Conservation (phyloP, 305 asterid species). For the Salvia sclarea region DNA sequence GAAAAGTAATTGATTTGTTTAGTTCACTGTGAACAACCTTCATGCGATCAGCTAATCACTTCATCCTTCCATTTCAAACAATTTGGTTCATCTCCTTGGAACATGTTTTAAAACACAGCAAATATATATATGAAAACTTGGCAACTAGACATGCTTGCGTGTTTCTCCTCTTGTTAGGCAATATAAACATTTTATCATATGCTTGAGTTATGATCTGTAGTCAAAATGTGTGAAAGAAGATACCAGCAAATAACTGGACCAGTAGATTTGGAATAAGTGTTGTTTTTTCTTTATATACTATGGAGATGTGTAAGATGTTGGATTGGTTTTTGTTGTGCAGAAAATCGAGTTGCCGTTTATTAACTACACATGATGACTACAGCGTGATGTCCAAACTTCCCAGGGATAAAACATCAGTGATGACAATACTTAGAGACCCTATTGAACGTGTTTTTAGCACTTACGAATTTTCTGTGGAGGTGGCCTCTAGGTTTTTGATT, state of each 20-base stretch:
- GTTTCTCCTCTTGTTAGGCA: slow-evolving; percentile 10
- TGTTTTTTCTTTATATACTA: neutral
- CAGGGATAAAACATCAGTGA: slow-evolving; percentile 71
- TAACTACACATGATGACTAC: slow-evolving; percentile 94
- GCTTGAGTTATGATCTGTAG: neutral
- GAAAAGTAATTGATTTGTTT: slow-evolving; percentile 11
- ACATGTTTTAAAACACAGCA: slow-evolving; percentile 5
- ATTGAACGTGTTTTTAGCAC: slow-evolving; percentile 92
- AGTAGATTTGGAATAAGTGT: neutral
- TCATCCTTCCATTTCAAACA: slow-evolving; percentile 11
- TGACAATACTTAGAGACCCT: slow-evolving; percentile 92
- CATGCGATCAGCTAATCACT: neutral
- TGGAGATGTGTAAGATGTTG: slow-evolving; percentile 25
- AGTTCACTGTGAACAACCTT: slow-evolving; percentile 8
- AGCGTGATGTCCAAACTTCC: slow-evolving; percentile 86
- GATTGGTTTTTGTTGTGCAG: slow-evolving; percentile 46
- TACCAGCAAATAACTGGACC: slow-evolving; percentile 10
- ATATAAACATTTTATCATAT: slow-evolving; percentile 9
- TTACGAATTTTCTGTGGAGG: slow-evolving; percentile 96
- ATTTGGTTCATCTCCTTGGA: slow-evolving; percentile 2
- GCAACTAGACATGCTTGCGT: neutral
- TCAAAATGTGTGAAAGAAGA: slow-evolving; percentile 17
- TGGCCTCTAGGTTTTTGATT: slow-evolving; percentile 88
- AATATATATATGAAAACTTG: neutral
- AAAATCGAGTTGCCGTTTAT: slow-evolving; percentile 71